Percentiles rank a stretch among this genome's conserved stretches.
Conservation (phyloP, 2,329 filamentous ascomycete genomes). For the Diaporthe humulicola region DNA sequence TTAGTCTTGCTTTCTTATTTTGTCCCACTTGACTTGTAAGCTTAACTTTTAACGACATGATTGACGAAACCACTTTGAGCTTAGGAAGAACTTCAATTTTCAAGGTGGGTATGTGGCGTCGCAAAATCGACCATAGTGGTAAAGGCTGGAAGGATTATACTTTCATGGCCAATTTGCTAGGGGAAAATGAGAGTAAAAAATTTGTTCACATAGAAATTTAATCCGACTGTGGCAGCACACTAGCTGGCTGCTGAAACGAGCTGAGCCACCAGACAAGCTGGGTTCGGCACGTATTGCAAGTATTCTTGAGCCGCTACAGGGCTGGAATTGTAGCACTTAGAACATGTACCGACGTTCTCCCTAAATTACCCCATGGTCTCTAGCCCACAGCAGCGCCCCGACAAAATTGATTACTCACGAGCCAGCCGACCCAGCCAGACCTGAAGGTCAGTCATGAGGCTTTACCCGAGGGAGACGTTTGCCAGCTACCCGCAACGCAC, state of each 20-base stretch:
- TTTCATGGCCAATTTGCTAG: not conserved
- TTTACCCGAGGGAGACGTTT: not conserved
- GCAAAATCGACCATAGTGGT: not conserved
- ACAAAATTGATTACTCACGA: not conserved
- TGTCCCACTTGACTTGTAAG: not conserved
- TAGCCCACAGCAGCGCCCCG: not conserved
- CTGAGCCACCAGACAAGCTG: not conserved
- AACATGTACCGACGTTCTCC: not conserved
- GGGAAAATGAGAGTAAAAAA: not conserved
- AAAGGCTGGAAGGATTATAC: not conserved
- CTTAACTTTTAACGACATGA: not conserved
- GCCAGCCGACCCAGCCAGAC: not conserved
- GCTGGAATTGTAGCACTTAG: not conserved
- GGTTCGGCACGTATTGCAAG: too few species aligned
- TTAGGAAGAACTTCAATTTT: not conserved
- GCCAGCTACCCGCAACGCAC: not conserved
- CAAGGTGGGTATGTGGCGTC: not conserved
- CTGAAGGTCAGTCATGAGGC: not conserved
- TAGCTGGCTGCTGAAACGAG: slow-evolving; percentile 4
- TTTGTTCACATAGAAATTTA: not conserved
- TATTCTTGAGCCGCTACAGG: not conserved
- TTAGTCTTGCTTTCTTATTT: not conserved
- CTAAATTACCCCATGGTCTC: not conserved
- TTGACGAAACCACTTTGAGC: too few species aligned
- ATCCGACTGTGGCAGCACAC: not conserved